These are phyloP conservation scores for Tolypocladium paradoxum DNA, from an alignment of 2,329 filamentous ascomycete genomes.

Conservation along the genomic window DNA sequence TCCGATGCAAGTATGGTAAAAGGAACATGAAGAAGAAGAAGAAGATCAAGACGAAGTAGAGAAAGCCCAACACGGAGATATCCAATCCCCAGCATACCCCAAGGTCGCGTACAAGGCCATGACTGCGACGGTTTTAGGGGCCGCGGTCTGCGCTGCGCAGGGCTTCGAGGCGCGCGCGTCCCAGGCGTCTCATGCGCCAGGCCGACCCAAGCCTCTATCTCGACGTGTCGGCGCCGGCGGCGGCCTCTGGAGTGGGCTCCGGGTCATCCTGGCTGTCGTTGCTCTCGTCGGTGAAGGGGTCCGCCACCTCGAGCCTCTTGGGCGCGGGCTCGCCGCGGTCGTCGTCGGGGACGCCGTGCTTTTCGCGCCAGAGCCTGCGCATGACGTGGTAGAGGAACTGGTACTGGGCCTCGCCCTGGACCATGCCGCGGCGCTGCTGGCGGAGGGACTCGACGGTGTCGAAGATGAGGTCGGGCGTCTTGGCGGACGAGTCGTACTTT, in stretches of 20 bases:
- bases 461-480: slow-evolving; percentile 54
- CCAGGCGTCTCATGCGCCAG: background rate
- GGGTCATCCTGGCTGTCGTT: slow-evolving; percentile 15
- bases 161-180: background rate
- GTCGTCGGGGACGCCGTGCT: slow-evolving; percentile 33
- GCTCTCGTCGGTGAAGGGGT: slow-evolving; percentile 23
- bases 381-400: slow-evolving; percentile 83
- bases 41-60: background rate
- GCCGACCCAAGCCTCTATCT: slow-evolving; percentile 1
- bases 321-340: slow-evolving; percentile 33
- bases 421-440: slow-evolving; percentile 89
- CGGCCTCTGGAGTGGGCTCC: slow-evolving; percentile 2
- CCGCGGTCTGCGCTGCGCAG: background rate
- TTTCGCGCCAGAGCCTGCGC: slow-evolving; percentile 61
- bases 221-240: slow-evolving; percentile 1
- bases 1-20: background rate
- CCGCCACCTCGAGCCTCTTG: slow-evolving; percentile 42
- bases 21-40: background rate
- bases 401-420: slow-evolving; percentile 79
- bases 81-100: background rate
- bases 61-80: background rate
- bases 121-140: background rate
- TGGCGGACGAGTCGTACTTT: slow-evolving; percentile 24
- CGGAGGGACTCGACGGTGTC: slow-evolving; percentile 70
- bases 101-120: background rate